Base-by-base conservation (phyloP, 345 rosid species). In the Adansonia digitata region DNA sequence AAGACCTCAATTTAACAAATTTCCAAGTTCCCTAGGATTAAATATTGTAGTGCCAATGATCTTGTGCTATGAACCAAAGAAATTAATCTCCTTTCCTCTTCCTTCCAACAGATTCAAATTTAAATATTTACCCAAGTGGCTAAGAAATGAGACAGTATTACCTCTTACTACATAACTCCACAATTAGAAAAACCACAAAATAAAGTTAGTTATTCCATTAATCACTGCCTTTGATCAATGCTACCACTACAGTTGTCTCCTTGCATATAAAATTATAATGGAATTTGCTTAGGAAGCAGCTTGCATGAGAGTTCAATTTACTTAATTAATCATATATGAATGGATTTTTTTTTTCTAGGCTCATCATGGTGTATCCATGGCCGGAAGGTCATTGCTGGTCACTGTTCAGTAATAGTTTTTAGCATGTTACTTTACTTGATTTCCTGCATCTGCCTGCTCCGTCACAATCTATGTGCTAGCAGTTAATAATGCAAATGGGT, bases 241-340 rank as follows among this genome's bases (percentile, higher is more conserved):
- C 4, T 26, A 57, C 51, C 35, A 48, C 72, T 42, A 53, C 74
- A 70, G 82, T 77, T 81, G 83, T 77, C 72, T 59, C 48, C 42
- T 70, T 37, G 20, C 15, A 0, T 43, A 27, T 2, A 26, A 17
- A 39, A 22, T 42, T 55, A 45, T 51, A 2, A 48, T 64, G 13
- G 37, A 24, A 5, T 18, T 45, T 55, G 66, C 24, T 77, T 57
- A 51, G 39, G 26, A 65, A 40, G 81, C 79, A 79, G 77, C 76
- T 52, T 71, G 46, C 43, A 17, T 56, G 43, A 43, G 75, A 35
- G 45, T 35, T 62, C 15, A 62, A 55, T 68, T 17, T 49, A 48
- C 71, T 15, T 46, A 55, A 29, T 64, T 46, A 74, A 51, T 74
- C 35, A 15, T n/a, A 52, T 63, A 63, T 35, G 45, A 35, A 55